Evolutionary conservation across 139 green algal genomes (phyloP).

Genomic region (Volvox reticuliferus): DNA sequence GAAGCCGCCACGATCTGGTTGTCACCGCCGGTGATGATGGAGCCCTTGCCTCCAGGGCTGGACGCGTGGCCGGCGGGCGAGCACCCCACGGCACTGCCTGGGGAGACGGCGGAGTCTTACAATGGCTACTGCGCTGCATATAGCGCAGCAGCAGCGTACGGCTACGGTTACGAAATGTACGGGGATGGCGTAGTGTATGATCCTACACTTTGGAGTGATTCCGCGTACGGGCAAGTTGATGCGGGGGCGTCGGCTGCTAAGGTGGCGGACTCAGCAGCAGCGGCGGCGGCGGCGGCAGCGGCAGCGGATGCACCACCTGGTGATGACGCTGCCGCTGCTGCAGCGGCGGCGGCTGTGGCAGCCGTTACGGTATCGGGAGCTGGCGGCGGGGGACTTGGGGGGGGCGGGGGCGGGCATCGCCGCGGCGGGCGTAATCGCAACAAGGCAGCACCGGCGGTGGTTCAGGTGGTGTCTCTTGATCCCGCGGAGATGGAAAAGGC

Average conservation of each 20-base stretch:
- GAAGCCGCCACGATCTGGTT: conserved; percentile 28
- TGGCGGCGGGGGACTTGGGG: background rate
- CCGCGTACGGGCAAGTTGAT: background rate
- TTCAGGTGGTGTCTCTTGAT: conserved; percentile 61
- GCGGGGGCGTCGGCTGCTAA: background rate
- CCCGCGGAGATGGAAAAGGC: conserved; percentile 35
- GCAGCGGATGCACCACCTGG: conserved; percentile 9
- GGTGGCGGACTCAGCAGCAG: background rate
- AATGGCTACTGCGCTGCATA: background rate
- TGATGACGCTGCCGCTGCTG: conserved; percentile 7
- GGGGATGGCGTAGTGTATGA: conserved; percentile 23
- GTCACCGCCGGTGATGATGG: conserved; percentile 9
- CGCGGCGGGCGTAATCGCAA: conserved; percentile 32
- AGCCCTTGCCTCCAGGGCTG: conserved; percentile 12
- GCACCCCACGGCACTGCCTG: background rate
- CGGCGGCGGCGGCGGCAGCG: conserved; percentile 12
- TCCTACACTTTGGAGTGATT: conserved; percentile 11
- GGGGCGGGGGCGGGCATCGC: conserved; percentile 18
- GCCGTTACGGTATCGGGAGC: background rate
- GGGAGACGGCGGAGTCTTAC: conserved; percentile 27
- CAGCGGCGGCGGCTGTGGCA: background rate
- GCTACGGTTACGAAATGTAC: conserved; percentile 41
- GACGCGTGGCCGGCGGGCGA: background rate
- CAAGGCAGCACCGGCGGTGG: conserved; percentile 59
- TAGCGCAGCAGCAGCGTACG: background rate